These are phyloP conservation scores for Pleurotus cornucopiae DNA, from an alignment of 768 basidiomycete species.

Conservation along the genomic window DNA sequence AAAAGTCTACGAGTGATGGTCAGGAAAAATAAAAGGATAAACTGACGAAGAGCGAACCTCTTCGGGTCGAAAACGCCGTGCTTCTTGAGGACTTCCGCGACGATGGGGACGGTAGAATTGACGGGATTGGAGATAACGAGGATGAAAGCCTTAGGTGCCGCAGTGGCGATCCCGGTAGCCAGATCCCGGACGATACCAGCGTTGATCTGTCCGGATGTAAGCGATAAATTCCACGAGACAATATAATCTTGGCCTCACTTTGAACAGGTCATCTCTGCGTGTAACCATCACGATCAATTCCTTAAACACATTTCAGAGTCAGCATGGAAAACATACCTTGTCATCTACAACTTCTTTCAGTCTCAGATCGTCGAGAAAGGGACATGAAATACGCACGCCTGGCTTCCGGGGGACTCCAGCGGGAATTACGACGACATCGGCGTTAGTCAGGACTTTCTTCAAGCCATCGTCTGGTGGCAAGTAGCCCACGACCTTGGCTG, in stretches of 20 bases:
- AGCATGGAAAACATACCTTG: conserved; percentile 7
- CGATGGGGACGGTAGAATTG: conserved; percentile 98
- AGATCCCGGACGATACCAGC: conserved; percentile 95
- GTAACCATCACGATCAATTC: neutral
- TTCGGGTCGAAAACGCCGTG: conserved; percentile 88
- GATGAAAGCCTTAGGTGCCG: conserved; percentile 85
- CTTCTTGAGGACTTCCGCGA: conserved; percentile 93
- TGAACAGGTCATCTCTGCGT: conserved; percentile 89
- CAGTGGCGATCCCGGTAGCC: conserved; percentile 82
- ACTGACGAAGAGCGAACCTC: conserved; percentile 41
- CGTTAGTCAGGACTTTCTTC: conserved; percentile 77
- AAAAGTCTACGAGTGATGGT: conserved; percentile 61
- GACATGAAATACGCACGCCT: conserved; percentile 52
- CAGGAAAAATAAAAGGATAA: neutral
- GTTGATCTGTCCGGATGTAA: conserved; percentile 69
- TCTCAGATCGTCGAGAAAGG: neutral
- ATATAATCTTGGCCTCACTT: conserved; percentile 42
- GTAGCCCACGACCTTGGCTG: conserved; percentile 80
- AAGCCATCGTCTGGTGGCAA: conserved; percentile 78
- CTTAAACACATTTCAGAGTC: neutral
- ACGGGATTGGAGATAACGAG: conserved; percentile 99
- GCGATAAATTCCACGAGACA: neutral
- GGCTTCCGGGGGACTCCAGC: conserved; percentile 97
- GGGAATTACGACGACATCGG: conserved; percentile 90
- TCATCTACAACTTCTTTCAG: conserved; percentile 1